Base-by-base conservation (phyloP, 148 eudicot species). In the Nepenthes mirabilis region DNA sequence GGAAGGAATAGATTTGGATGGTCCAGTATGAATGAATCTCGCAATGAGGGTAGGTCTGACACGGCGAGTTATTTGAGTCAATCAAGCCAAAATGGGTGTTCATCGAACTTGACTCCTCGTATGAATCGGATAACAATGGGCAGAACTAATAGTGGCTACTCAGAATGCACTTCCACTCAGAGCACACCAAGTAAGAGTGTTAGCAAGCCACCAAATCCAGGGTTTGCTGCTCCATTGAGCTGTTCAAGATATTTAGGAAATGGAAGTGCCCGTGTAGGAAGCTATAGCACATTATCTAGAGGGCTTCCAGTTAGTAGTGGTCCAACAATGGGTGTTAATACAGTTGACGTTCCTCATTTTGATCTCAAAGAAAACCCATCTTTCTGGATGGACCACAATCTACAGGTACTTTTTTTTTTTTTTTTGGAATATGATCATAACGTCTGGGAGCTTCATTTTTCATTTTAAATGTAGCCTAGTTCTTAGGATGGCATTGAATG, bases 341-440 rank as follows among this genome's bases (percentile, higher is more conserved):
- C 85, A 0, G 77, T 67, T 58, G 87, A 93, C 36, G 95, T 89
- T 56, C 81, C 96, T 11, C 88, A 86, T 81, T 94, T 86, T 77
- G 95, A 84, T 62, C 89, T 94, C 49, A 89, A 84, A 65, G 99
- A 94, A 67, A 86, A 94, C 76, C 83, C 99, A 56, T 80, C 91
- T 2, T 94, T 94, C 74, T 94, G 99, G 99, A 82, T 89, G 87
- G 95, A 94, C 70, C 99, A 89, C 74, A 89, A 82, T 78, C 90
- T 94, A 43, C 99, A 94, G 78, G 98, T 91, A 65, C 43, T 65
- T 50, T 6, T 13, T 32, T 23, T 23, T 23, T 23, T 23, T 23
- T 23, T 23, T 59, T 37, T 65, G 40, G 33, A 50, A 9, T 32
- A 63, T 6, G 33, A 33, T 55, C 36, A 8, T 10, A 55, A 1